These are phyloP conservation scores for Dictyophora rubrovolvata DNA, from an alignment of 768 basidiomycete genomes.

Conservation along the genomic window DNA sequence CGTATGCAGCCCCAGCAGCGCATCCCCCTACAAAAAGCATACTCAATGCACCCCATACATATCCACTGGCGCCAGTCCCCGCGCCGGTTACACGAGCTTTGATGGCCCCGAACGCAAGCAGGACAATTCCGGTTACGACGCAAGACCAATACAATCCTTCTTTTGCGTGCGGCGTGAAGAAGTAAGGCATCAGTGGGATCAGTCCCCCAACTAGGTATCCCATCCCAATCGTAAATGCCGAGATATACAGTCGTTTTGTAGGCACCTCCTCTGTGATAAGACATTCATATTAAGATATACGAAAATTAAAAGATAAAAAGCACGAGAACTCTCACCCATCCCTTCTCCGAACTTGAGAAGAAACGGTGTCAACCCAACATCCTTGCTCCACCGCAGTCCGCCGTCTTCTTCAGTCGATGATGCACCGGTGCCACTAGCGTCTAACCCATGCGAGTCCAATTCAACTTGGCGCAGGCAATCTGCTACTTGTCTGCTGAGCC, in stretches of 20 bases:
- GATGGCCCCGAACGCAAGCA: conserved; percentile 84
- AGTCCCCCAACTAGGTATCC: conserved; percentile 91
- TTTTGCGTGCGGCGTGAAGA: conserved; percentile 69
- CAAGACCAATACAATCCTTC: conserved; percentile 63
- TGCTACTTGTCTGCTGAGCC: conserved; percentile 69
- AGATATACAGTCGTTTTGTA: conserved; percentile 70
- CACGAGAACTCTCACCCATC: conserved; percentile 42
- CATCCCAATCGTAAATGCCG: conserved; percentile 90
- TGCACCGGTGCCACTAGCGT: conserved; percentile 14
- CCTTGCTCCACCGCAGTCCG: conserved; percentile 54
- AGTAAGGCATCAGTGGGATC: conserved; percentile 88
- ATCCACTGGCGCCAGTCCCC: conserved; percentile 51
- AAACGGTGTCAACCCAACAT: conserved; percentile 86
- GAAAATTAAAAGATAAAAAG: background rate
- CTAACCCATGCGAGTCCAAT: conserved; percentile 24
- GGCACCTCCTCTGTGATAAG: conserved; percentile 71
- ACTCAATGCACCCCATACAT: conserved; percentile 78
- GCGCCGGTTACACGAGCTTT: conserved; percentile 87
- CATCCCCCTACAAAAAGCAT: conserved; percentile 85
- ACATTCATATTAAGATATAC: background rate
- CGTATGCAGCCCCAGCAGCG: conserved; percentile 71
- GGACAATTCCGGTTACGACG: conserved; percentile 71
- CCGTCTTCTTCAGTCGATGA: conserved; percentile 45
- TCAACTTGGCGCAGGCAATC: conserved; percentile 63
- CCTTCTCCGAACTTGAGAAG: conserved; percentile 95